Evolutionary conservation across 2,329 filamentous ascomycete genomes (phyloP).

Genomic region (Albifimbria verrucaria): DNA sequence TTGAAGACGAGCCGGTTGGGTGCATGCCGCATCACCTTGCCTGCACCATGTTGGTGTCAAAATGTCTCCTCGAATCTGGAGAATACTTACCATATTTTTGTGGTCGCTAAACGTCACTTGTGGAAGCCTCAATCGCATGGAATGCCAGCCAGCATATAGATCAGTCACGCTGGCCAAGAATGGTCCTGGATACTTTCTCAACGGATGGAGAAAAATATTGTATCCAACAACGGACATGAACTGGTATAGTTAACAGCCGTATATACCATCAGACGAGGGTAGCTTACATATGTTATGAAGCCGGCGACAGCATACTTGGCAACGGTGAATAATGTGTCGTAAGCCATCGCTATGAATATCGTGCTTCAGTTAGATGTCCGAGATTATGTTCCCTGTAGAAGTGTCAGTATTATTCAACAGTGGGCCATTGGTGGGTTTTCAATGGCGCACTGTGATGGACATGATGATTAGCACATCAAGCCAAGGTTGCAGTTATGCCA

Average conservation of each 20-base stretch:
- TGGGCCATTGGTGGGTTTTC: too few species aligned
- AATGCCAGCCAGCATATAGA: not conserved
- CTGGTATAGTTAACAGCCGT: not conserved
- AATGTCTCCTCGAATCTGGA: not conserved
- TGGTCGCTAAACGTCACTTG: not conserved
- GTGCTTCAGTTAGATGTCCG: too few species aligned
- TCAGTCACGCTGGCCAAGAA: not conserved
- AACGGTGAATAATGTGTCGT: not conserved
- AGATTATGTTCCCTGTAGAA: too few species aligned
- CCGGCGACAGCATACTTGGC: not conserved
- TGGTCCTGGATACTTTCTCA: not conserved
- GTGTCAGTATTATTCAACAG: too few species aligned
- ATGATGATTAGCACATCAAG: too few species aligned
- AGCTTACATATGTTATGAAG: not conserved
- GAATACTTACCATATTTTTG: slow-evolving; percentile 1
- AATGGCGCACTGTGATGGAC: too few species aligned
- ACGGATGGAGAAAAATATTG: not conserved
- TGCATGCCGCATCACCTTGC: not conserved
- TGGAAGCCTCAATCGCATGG: not conserved
- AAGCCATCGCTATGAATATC: not conserved
- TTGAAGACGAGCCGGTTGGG: slow-evolving; percentile 1
- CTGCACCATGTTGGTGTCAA: not conserved
- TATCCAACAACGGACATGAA: not conserved
- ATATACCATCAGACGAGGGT: not conserved
- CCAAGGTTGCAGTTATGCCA: too few species aligned